Percentiles rank a stretch among this genome's conserved stretches.
Evolutionary conservation across 1,284 basidiomycete genomes (phyloP).

Genomic region (Leucoagaricus sp.): DNA sequence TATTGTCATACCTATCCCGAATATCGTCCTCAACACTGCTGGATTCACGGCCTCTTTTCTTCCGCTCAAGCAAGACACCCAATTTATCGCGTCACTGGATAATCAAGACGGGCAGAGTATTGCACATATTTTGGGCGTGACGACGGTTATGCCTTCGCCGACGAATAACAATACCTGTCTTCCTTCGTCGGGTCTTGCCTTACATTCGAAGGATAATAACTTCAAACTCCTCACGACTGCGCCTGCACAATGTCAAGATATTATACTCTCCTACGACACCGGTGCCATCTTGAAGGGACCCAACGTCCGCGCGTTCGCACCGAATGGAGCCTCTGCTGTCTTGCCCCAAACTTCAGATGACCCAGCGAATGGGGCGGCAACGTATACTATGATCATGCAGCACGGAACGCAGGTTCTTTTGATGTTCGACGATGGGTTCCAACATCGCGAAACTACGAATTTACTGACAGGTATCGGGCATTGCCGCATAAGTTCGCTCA

Average conservation of each 20-base stretch:
- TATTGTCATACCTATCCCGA: slow-evolving; percentile 48
- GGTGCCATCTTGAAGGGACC: slow-evolving; percentile 36
- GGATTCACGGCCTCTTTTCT: slow-evolving; percentile 51
- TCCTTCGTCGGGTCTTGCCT: slow-evolving; percentile 17
- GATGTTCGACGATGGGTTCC: slow-evolving; percentile 35
- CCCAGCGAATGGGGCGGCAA: slow-evolving; percentile 34
- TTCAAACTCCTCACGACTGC: slow-evolving; percentile 28
- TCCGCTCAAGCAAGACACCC: slow-evolving; percentile 48
- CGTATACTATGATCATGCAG: slow-evolving; percentile 44
- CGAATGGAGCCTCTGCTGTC: slow-evolving; percentile 40
- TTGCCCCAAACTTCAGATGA: slow-evolving; percentile 37
- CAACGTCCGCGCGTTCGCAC: slow-evolving; percentile 45
- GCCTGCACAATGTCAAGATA: slow-evolving; percentile 52
- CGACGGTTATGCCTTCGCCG: slow-evolving; percentile 42
- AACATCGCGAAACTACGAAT: slow-evolving; percentile 33
- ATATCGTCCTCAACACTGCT: slow-evolving; percentile 38
- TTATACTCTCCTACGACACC: slow-evolving; percentile 46
- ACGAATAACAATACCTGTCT: slow-evolving; percentile 47
- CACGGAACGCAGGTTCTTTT: slow-evolving; percentile 43
- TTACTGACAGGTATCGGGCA: slow-evolving; percentile 36
- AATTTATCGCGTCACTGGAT: slow-evolving; percentile 58
- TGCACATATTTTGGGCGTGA: slow-evolving; percentile 50
- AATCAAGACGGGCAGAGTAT: slow-evolving; percentile 40
- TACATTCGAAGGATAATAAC: slow-evolving; percentile 15
- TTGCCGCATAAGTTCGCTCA: neutral